Evolutionary conservation across 345 rosid genomes (phyloP).

Genomic region (Populus nigra): DNA sequence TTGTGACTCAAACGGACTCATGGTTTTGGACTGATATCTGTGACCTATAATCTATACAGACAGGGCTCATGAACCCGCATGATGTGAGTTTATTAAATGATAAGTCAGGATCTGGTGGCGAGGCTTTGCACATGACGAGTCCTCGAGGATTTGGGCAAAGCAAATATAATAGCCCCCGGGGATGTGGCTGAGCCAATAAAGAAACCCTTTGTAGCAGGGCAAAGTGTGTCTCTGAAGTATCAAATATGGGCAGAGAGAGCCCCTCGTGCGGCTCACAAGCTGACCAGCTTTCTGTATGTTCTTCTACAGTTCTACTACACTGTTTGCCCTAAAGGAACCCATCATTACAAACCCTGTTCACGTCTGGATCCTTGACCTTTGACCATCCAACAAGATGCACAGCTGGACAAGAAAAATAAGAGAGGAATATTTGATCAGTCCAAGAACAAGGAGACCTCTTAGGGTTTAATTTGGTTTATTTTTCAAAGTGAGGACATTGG

Average conservation of each 20-base stretch:
- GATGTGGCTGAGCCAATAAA: constrained; percentile 4
- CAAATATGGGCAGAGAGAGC: constrained; percentile 24
- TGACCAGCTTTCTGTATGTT: constrained; percentile 29
- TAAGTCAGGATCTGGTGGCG: neutral
- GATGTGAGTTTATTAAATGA: neutral
- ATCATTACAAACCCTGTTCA: neutral
- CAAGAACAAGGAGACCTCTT: neutral
- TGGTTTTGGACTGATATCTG: neutral
- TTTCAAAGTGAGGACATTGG: constrained; percentile 27
- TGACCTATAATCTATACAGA: neutral
- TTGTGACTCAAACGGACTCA: neutral
- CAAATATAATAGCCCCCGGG: constrained; percentile 18
- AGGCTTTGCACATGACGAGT: constrained; percentile 8
- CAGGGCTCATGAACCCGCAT: neutral
- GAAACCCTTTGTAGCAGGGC: neutral
- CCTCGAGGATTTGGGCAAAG: constrained; percentile 2
- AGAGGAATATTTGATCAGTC: constrained; percentile 24
- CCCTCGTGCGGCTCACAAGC: constrained; percentile 77
- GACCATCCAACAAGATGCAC: constrained; percentile 31
- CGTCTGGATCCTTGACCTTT: constrained; percentile 48
- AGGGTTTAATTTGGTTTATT: neutral
- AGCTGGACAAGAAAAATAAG: neutral
- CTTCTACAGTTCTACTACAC: constrained; percentile 4
- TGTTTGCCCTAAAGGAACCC: neutral
- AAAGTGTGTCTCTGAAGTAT: constrained; percentile 14